phyloP scores from a whole-genome alignment of 257 asterid genomes.

The Marsdenia floribunda region DNA sequence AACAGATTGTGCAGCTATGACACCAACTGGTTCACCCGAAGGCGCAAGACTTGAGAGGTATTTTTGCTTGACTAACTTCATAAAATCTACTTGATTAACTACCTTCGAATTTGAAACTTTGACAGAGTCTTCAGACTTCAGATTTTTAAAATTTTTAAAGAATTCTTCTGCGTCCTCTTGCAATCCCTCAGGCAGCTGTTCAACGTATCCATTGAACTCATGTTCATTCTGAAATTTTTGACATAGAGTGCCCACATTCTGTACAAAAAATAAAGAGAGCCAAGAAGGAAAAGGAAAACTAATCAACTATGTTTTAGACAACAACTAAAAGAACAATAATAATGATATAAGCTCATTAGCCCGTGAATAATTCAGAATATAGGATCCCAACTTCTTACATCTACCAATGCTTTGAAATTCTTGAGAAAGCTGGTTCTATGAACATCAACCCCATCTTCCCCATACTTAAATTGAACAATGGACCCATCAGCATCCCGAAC shows the following conservation, averaged over 20 bases:
- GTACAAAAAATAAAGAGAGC: slow-evolving; percentile 22
- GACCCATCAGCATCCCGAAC: slow-evolving; percentile 99
- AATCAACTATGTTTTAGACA: slow-evolving; percentile 9
- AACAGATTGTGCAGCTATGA: slow-evolving; percentile 92
- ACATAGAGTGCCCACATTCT: slow-evolving; percentile 70
- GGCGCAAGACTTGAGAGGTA: slow-evolving; percentile 83
- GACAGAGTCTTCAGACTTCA: slow-evolving; percentile 11
- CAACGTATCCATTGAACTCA: slow-evolving; percentile 51
- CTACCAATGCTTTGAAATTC: slow-evolving; percentile 72
- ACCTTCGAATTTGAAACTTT: slow-evolving; percentile 5
- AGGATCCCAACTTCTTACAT: slow-evolving; percentile 41
- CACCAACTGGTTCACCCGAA: slow-evolving; percentile 96
- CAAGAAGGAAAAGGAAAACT: neutral
- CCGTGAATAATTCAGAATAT: slow-evolving; percentile 4
- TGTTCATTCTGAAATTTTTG: slow-evolving; percentile 47
- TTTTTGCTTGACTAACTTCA: slow-evolving; percentile 69
- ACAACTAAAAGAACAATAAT: neutral
- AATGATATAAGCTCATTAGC: slow-evolving; percentile 2
- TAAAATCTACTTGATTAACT: slow-evolving; percentile 21
- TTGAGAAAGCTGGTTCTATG: slow-evolving; percentile 82
- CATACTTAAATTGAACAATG: slow-evolving; percentile 78
- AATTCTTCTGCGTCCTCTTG: slow-evolving; percentile 40
- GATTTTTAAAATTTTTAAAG: slow-evolving; percentile 7
- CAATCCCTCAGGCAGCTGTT: slow-evolving; percentile 77
- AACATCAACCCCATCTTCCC: slow-evolving; percentile 95